Conservation (phyloP, 2,329 filamentous ascomycete species). For the Monilinia polystroma region DNA sequence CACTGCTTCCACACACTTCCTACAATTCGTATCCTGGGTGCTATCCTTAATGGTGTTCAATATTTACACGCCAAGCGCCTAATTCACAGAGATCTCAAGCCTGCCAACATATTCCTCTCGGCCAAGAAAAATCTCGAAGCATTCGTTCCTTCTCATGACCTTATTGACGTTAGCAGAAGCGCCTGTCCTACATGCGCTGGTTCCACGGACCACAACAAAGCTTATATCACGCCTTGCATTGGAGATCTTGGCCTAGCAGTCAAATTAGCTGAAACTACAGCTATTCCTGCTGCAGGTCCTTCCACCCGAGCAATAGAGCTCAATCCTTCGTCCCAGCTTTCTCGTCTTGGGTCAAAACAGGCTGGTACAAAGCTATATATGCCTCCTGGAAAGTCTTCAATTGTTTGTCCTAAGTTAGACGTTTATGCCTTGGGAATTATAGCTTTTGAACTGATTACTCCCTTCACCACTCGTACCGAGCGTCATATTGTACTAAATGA, state of each 20-base stretch:
- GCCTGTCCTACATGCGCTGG: constrained; percentile 44
- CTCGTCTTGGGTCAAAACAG: constrained; percentile 36
- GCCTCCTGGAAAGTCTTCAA: constrained; percentile 39
- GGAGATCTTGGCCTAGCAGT: constrained; percentile 68
- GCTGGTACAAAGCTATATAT: constrained; percentile 63
- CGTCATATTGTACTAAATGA: constrained; percentile 45
- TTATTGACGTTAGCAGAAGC: constrained; percentile 44
- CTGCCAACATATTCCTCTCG: constrained; percentile 65
- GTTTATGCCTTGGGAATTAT: constrained; percentile 62
- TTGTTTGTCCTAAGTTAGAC: constrained; percentile 54
- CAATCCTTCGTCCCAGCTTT: constrained; percentile 18
- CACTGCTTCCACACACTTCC: constrained; percentile 64
- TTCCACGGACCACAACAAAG: constrained; percentile 27
- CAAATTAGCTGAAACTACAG: constrained; percentile 38
- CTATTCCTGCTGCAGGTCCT: background rate
- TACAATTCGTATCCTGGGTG: constrained; percentile 56
- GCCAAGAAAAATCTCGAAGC: constrained; percentile 41
- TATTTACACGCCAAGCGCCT: constrained; percentile 62
- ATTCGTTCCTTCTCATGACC: constrained; percentile 41
- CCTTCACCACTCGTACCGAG: constrained; percentile 52
- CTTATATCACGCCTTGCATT: constrained; percentile 58
- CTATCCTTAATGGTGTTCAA: constrained; percentile 61
- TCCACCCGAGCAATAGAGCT: constrained; percentile 7
- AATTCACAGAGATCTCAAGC: constrained; percentile 67
- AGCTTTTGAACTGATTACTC: constrained; percentile 59